Evolutionary conservation across 805 yeast species (phyloP).

Genomic region (Metschnikowia cerradonensis): DNA sequence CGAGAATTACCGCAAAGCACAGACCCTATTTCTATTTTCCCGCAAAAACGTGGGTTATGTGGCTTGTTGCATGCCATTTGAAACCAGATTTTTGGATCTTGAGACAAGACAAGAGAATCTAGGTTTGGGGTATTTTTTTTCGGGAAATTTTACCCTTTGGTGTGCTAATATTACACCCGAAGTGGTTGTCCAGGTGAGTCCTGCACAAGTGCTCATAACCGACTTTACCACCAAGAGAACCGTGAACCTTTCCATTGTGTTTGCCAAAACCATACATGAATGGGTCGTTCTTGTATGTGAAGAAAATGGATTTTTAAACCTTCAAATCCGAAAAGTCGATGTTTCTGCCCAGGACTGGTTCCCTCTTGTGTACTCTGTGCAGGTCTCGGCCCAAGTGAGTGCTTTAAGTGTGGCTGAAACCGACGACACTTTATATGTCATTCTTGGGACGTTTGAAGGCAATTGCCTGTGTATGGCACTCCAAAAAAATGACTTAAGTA

Average conservation of each 20-base stretch:
- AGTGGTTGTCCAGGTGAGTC: constrained; percentile 26
- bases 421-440: background rate
- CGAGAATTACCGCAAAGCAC: constrained; percentile 30
- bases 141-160: background rate
- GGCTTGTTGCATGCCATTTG: constrained; percentile 37
- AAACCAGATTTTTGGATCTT: constrained; percentile 24
- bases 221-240: background rate
- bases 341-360: background rate
- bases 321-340: background rate
- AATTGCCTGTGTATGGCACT: background rate
- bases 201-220: constrained; percentile 4
- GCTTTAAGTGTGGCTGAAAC: background rate
- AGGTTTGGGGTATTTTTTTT: background rate
- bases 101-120: background rate
- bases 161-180: constrained; percentile 5
- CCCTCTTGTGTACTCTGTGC: background rate
- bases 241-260: constrained; percentile 4
- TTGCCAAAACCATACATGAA: constrained; percentile 6
- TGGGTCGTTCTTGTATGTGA: constrained; percentile 3
- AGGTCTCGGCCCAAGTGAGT: background rate
- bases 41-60: constrained; percentile 17
- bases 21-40: constrained; percentile 15
- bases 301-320: background rate
- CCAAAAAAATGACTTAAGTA: background rate
- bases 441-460: background rate